These are phyloP conservation scores for Cutaneotrichosporon dermatis DNA, from an alignment of 1,284 basidiomycete genomes.

Conservation along the genomic window DNA sequence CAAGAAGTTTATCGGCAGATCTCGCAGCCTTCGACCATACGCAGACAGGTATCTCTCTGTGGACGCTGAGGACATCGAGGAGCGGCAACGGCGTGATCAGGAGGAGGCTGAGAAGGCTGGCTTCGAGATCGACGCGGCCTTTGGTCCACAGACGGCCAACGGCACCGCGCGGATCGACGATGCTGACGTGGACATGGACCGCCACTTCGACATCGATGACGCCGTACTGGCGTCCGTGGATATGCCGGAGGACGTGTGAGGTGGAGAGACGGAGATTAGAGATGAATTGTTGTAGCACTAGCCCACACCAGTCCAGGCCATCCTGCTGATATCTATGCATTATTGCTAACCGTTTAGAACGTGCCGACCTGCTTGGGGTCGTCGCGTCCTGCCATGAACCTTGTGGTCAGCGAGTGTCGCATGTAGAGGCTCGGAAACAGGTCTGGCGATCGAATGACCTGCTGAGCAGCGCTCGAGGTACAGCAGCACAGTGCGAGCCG, in stretches of 20 bases:
- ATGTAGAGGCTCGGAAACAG: no score
- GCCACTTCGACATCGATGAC: slow-evolving; percentile 33
- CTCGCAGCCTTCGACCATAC: slow-evolving; percentile 95
- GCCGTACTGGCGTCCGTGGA: slow-evolving; percentile 35
- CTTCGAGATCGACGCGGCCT: slow-evolving; percentile 23
- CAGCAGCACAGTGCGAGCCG: no score
- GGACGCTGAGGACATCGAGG: slow-evolving; percentile 61
- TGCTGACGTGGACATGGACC: slow-evolving; percentile 26
- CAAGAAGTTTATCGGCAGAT: slow-evolving; percentile 96
- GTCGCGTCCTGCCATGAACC: slow-evolving; percentile 47
- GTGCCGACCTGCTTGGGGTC: slow-evolving; percentile 44
- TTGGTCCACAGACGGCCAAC: slow-evolving; percentile 14
- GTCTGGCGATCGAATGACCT: no score
- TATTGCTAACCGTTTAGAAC: slow-evolving; percentile 24
- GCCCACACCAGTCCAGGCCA: neutral
- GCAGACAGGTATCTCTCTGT: slow-evolving; percentile 88
- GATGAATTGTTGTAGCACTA: slow-evolving; percentile 9
- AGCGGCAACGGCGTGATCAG: slow-evolving; percentile 37
- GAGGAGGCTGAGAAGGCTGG: slow-evolving; percentile 36
- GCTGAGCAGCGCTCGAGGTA: no score
- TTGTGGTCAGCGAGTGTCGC: neutral
- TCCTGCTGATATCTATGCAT: slow-evolving; percentile 14
- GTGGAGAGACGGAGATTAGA: no score
- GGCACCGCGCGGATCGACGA: slow-evolving; percentile 10
- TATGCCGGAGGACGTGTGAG: slow-evolving; percentile 23